These are phyloP conservation scores for Pyrenochaeta sp. DNA, from an alignment of 2,329 filamentous ascomycete genomes.

Conservation along the genomic window DNA sequence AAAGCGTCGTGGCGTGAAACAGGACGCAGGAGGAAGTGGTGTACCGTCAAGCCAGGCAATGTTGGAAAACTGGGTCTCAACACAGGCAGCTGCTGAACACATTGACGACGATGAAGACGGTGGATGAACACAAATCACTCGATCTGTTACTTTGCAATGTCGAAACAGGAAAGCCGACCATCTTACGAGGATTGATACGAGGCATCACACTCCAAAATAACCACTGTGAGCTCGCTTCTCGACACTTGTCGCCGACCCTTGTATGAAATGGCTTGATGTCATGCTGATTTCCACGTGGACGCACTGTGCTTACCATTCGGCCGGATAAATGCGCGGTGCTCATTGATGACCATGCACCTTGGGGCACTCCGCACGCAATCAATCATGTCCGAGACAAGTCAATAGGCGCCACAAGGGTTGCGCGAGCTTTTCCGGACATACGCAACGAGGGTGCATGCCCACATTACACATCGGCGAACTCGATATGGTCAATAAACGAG, in stretches of 20 bases:
- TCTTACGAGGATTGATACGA: conserved; percentile 21
- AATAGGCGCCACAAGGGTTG: conserved; percentile 10
- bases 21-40: conserved; percentile 22
- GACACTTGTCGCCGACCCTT: conserved; percentile 1
- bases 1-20: conserved; percentile 66
- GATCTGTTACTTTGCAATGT: not conserved
- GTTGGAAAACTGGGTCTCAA: conserved; percentile 55
- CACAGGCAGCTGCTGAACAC: conserved; percentile 49
- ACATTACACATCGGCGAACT: conserved; percentile 6
- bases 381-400: conserved; percentile 15
- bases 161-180: conserved; percentile 15
- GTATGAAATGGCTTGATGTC: conserved; percentile 10
- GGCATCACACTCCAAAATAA: conserved; percentile 24
- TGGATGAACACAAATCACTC: conserved; percentile 25
- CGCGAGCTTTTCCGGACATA: not conserved
- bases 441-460: not conserved
- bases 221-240: conserved; percentile 6
- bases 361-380: conserved; percentile 12
- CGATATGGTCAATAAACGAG: not conserved
- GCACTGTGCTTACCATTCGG: conserved; percentile 28
- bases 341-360: conserved; percentile 17
- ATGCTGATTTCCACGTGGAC: conserved; percentile 35
- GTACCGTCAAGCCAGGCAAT: conserved; percentile 48
- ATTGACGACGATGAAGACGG: conserved; percentile 48
- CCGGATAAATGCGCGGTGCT: conserved; percentile 27